Conservation (phyloP, 805 yeast genomes). For the Saccharomycodes ludwigii region DNA sequence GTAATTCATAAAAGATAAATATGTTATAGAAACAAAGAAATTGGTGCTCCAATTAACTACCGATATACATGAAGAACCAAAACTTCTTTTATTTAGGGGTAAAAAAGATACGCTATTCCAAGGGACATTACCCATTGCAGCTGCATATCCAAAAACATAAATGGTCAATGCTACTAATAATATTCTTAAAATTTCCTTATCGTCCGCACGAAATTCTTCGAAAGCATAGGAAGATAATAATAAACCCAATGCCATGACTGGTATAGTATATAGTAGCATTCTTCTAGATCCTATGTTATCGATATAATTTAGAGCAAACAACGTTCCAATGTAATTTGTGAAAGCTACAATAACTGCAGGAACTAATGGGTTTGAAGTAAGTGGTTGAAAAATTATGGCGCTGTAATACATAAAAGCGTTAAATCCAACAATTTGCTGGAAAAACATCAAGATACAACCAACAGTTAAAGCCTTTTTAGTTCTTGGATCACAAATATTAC, state of each 20-base stretch:
- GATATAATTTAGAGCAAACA: conserved; percentile 36
- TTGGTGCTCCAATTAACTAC: conserved; percentile 33
- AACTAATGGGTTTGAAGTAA: conserved; percentile 38
- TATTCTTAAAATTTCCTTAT: conserved; percentile 9
- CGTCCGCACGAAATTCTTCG: conserved; percentile 2
- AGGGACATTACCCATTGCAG: conserved; percentile 33
- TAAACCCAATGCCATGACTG: conserved; percentile 28
- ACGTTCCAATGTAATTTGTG: conserved; percentile 43
- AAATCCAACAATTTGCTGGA: conserved; percentile 51
- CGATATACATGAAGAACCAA: conserved; percentile 30
- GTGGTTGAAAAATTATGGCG: conserved; percentile 40
- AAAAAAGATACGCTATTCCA: conserved; percentile 34
- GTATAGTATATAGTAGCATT: conserved; percentile 31
- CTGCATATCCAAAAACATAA: conserved; percentile 31
- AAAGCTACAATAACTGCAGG: conserved; percentile 44
- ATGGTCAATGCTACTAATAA: conserved; percentile 22
- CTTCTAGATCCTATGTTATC: conserved; percentile 37
- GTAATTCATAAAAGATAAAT: conserved; percentile 21
- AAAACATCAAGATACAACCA: conserved; percentile 38
- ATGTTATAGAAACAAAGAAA: conserved; percentile 24
- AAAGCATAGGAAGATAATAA: conserved; percentile 23
- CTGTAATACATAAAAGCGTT: conserved; percentile 55
- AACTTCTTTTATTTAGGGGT: conserved; percentile 29
- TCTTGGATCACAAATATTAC: conserved; percentile 11
- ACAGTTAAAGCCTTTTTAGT: conserved; percentile 32